Evolutionary conservation across 1,284 basidiomycete species (phyloP).

Genomic region (Fomitiporia mediterranea): DNA sequence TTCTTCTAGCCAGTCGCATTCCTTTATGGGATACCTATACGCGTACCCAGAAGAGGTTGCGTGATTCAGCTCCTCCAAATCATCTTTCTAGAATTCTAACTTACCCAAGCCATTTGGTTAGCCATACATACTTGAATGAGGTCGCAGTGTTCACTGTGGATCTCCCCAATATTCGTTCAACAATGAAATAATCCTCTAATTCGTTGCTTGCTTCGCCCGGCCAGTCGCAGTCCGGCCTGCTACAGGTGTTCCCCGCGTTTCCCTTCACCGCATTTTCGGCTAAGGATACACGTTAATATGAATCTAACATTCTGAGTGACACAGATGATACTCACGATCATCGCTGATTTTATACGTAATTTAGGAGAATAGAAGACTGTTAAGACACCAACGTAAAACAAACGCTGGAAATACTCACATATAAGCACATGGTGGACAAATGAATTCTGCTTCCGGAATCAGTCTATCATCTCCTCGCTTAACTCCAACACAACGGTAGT

Average conservation of each 20-base stretch:
- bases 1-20: conserved; percentile 6
- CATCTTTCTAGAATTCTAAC: neutral
- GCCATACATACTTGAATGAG: conserved; percentile 5
- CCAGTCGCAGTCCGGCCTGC: conserved; percentile 18
- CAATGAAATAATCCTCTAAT: conserved; percentile 8
- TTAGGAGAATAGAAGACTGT: neutral
- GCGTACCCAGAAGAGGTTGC: neutral
- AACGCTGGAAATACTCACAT: conserved; percentile 4
- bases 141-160: neutral
- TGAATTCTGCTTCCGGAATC: neutral
- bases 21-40: conserved; percentile 12
- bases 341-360: neutral
- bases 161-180: conserved; percentile 15
- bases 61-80: too few relatives aligned
- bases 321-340: conserved; percentile 4
- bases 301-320: neutral
- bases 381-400: neutral
- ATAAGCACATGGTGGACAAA: conserved; percentile 11
- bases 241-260: neutral
- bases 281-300: neutral
- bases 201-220: conserved; percentile 5
- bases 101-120: conserved; percentile 18
- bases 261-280: neutral
- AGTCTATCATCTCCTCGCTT: neutral
- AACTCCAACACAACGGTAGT: conserved; percentile 16